Base-by-base conservation (phyloP, 1,284 basidiomycete species). In the Phlebopus sp. region DNA sequence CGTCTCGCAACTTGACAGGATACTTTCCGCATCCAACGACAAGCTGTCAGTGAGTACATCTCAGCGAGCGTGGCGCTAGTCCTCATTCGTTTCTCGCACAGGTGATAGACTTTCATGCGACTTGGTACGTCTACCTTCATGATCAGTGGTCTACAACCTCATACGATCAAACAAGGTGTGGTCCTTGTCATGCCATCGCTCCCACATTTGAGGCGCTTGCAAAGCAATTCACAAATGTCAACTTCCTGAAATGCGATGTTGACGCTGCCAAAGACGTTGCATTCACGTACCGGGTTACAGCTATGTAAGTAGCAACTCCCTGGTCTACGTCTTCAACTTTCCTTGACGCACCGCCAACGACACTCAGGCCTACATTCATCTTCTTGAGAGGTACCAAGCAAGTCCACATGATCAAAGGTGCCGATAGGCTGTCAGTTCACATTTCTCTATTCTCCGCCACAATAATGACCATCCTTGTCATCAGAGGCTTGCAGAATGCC, bases 71-170 rank as follows among this genome's bases (percentile, higher is more conserved):
- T 18, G 17, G 18, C 40, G 27, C 32, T 37, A 30, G 14, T n/a
- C 46, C 41, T 31, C 32, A 18, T 17, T 10, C 31, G 15, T 14
- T 10, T 19, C 19, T 19, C 37, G 9, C 37, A 36, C 25, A 89
- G 87, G 83, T 90, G 46, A 89, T 91, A 53, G 88, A 90, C 67
- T 90, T 91, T 58, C 85, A 90, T 65, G 87, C 87, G 48, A 77
- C 80, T 54, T 90, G 87, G 87, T 86, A 55, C 55, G 69, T 56
- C 25, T 13, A 9, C 27, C 45, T 37, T 31, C 40, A 47, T 47
- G 30, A 21, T 25, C 34, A 18, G 17, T 32, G 43, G 8, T 13
- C 43, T 52, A n/a, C n/a, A n/a, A n/a, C n/a, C 49, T 63, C 36
- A 59, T 35, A 9, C 11, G 17, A 23, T 14, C 44, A 21, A 37